Evolutionary conservation across 2,329 filamentous ascomycete genomes (phyloP), one percentile per base, ranked within the genome.

Genomic region (Diaporthe helianthi): DNA sequence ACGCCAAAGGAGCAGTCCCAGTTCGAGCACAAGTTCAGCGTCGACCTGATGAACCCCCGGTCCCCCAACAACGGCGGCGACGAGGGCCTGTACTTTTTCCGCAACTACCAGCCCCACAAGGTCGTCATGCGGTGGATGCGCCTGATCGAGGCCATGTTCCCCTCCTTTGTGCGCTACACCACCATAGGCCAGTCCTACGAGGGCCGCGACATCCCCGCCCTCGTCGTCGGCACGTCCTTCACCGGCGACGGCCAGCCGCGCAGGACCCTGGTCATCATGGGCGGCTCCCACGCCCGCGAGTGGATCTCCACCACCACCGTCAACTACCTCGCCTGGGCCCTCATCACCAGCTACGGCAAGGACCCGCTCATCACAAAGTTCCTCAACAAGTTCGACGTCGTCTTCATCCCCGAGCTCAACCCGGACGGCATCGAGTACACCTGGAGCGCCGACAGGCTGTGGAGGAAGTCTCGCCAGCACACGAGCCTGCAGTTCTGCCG

Each of bases 291-390:
- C 79, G 95, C 94, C 3, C 89, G 96, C 46, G 96, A 99, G 83
- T 99, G 96, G 96, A 97, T 99, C 73, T 93, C 93, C 55, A 94
- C 92, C 0, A 96, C 91, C 75, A 97, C 94, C 0, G 93, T 97
- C 65, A 97, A 92, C 75, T 98, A 97, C 75, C 83, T 97, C 36
- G 93, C 95, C 12, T 97, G 96, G 87, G 92, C 89, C 19, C 85
- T 98, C 58, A 92, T 97, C 75, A 94, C 92, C 0, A 88, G 89
- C 5, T 97, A 95, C 78, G 92, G 92, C 71, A 93, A 93, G 73
- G 84, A 87, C 80, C 86, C 76, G 72, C 85, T 82, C 80, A 90
- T 97, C 66, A 94, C 92, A 24, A 91, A 90, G 71, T 84, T 98
- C 10, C 85, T 99, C 4, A 86, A 96, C 72, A 85, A 91, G 67